Conservation (phyloP, 805 yeast species). For the Yamadazyma sp. region DNA sequence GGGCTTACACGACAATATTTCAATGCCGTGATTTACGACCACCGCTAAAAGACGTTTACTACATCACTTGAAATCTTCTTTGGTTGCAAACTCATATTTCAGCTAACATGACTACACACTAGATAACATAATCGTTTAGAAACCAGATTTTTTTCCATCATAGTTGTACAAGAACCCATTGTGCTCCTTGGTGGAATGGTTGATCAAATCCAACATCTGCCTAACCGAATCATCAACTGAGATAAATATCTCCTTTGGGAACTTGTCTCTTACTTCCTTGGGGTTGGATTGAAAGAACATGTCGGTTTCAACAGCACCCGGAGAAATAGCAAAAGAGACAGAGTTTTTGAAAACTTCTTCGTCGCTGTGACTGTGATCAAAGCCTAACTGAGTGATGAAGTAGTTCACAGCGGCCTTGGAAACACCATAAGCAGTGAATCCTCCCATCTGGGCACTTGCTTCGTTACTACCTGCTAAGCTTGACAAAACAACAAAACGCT, state of each 20-base stretch:
- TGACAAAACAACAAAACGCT: slow-evolving; percentile 27
- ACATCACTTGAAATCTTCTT: too few relatives aligned
- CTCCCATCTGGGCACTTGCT: neutral
- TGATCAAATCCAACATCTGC: slow-evolving; percentile 8
- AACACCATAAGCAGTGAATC: slow-evolving; percentile 30
- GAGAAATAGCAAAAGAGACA: slow-evolving; percentile 24
- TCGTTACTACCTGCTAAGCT: slow-evolving; percentile 15
- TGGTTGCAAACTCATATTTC: too few relatives aligned
- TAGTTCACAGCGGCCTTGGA: slow-evolving; percentile 40
- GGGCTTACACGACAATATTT: too few relatives aligned
- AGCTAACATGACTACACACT: too few relatives aligned
- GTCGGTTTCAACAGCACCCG: slow-evolving; percentile 38
- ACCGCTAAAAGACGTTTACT: too few relatives aligned
- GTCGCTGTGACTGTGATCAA: slow-evolving; percentile 9
- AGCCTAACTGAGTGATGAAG: slow-evolving; percentile 22
- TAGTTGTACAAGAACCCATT: slow-evolving; percentile 26
- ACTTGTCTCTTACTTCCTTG: slow-evolving; percentile 23
- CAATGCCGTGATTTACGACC: too few relatives aligned
- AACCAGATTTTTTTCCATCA: slow-evolving; percentile 23
- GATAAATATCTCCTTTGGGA: slow-evolving; percentile 1
- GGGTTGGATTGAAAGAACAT: slow-evolving; percentile 17
- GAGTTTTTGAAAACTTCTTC: slow-evolving; percentile 22
- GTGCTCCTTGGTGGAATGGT: slow-evolving; percentile 21
- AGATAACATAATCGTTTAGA: too few relatives aligned
- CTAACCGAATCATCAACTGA: neutral